Evolutionary conservation across 2,329 filamentous ascomycete genomes (phyloP), one percentile per base, ranked within the genome.

Genomic region (Pyrenophora graminea): DNA sequence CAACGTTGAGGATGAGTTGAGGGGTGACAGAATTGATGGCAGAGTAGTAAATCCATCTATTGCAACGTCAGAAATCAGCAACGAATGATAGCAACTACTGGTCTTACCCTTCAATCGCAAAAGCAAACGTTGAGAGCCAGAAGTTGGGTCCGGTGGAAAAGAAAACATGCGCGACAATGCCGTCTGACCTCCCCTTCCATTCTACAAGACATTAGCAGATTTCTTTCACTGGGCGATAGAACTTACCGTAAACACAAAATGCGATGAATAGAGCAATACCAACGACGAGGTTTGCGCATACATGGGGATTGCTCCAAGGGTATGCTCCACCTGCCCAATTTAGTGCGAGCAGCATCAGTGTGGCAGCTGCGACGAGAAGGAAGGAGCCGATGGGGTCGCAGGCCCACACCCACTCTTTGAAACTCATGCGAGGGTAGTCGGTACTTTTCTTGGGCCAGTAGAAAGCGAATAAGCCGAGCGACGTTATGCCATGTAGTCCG

Each of bases 91-190:
- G 3, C 3, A 9, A 10, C 4, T 12, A 9, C 6, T 4, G 12
- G 27, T 12, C 8, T 30, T 30, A 30, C 27, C 81, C 81, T 66
- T 84, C 81, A 30, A 83, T 79, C 3, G 78, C 77, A 53, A 83
- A 83, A 3, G 81, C 81, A 61, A 83, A 82, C 8, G 79, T 76
- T 2, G 80, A 77, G 3, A 83, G 75, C 6, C 74, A 77, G 58
- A 84, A 84, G 61, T 84, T 84, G 10, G 77, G 77, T 10, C 81
- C 80, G 1, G 72, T 68, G 25, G 67, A 71, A 68, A 84, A 84
- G 72, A 83, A 83, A 31, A 82, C 75, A 58, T 84, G 81, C 0
- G 81, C 80, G 0, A 83, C 72, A 7, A 84, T 77, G 3, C 81
- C 82, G 54, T 84, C 81, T 6, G 67, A 59, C 48, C 81, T 71